phyloP scores from a whole-genome alignment of 2,329 filamentous ascomycete species.

The Emergomyces orientalis region DNA sequence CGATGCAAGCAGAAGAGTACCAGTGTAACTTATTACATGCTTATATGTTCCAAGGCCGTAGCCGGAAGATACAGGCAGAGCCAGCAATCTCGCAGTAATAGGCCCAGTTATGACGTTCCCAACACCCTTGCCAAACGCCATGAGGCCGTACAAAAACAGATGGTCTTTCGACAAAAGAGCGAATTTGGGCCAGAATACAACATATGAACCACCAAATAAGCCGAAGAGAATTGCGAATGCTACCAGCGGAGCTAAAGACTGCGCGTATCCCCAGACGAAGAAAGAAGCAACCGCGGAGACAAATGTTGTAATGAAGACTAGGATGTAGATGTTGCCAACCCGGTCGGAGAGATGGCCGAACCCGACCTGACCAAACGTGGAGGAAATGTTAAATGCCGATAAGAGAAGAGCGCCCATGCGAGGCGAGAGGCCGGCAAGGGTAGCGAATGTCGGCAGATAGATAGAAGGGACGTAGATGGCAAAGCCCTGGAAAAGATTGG shows the following conservation, averaged over 20 bases:
- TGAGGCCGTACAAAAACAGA: slow-evolving; percentile 6
- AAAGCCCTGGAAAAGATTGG: background rate
- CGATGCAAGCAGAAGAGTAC: slow-evolving; percentile 5
- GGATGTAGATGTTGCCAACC: background rate
- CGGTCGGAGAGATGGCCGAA: background rate
- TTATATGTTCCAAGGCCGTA: slow-evolving; percentile 5
- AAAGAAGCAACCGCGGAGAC: slow-evolving; percentile 1
- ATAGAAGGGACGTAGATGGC: slow-evolving; percentile 2
- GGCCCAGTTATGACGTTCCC: slow-evolving; percentile 4
- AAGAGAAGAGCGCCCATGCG: background rate
- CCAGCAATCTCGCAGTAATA: slow-evolving; percentile 3
- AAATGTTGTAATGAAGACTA: background rate
- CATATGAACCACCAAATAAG: background rate
- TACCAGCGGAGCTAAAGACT: background rate
- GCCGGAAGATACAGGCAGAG: background rate
- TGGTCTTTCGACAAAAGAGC: slow-evolving; percentile 7
- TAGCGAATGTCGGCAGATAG: background rate
- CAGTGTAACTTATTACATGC: slow-evolving; percentile 5
- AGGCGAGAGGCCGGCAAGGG: background rate
- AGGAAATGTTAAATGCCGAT: background rate
- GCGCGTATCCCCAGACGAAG: background rate
- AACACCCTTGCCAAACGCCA: slow-evolving; percentile 8
- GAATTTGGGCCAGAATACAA: background rate
- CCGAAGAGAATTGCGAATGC: background rate
- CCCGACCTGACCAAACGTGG: background rate